Evolutionary conservation across 1,284 basidiomycete species (phyloP).

Genomic region (Spongispora temasekensis): DNA sequence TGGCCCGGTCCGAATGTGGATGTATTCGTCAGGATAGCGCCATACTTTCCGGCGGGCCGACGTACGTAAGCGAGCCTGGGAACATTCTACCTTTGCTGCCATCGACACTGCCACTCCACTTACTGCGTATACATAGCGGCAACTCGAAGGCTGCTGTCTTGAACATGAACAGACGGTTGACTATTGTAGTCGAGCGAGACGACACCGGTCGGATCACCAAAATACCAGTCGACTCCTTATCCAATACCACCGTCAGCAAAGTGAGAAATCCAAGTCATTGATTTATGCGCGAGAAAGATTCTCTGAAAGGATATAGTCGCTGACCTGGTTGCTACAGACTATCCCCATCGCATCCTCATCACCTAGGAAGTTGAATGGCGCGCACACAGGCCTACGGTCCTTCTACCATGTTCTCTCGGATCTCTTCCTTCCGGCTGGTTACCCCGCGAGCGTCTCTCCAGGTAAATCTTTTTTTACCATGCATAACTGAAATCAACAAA

Average conservation of each 20-base stretch:
- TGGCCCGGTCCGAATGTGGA: slow-evolving; percentile 4
- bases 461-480: slow-evolving; percentile 37
- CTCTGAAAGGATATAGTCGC: background rate
- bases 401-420: slow-evolving; percentile 40
- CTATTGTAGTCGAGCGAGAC: slow-evolving; percentile 23
- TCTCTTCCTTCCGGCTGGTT: slow-evolving; percentile 63
- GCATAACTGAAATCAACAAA: background rate
- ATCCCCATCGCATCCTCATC: background rate
- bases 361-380: background rate
- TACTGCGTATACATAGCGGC: too few species aligned
- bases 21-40: slow-evolving; percentile 23
- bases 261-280: slow-evolving; percentile 12
- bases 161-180: background rate
- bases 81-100: slow-evolving; percentile 1
- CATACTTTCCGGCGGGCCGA: slow-evolving; percentile 12
- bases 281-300: slow-evolving; percentile 7
- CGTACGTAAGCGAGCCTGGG: slow-evolving; percentile 16
- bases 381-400: background rate
- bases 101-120: too few species aligned
- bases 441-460: slow-evolving; percentile 58
- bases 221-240: slow-evolving; percentile 22
- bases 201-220: slow-evolving; percentile 27
- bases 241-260: too few species aligned
- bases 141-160: too few species aligned
- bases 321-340: slow-evolving; percentile 12